Base-by-base conservation (phyloP, 768 basidiomycete genomes). In the Amanita thiersii region DNA sequence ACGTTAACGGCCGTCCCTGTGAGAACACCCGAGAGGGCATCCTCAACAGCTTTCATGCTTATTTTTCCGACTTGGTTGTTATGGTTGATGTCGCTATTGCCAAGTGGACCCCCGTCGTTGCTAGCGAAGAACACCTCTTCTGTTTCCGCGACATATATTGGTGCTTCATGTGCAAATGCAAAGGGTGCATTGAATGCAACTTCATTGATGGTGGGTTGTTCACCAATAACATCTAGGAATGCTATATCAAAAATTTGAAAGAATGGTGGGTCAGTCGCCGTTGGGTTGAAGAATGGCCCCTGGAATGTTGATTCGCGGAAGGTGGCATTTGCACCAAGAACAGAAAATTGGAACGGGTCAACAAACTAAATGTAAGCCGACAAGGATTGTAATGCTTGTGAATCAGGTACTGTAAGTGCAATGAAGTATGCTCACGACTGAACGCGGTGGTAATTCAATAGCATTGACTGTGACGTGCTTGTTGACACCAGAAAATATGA, bases 101-200 rank as follows among this genome's bases (percentile, higher is more conserved):
- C 81, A 1, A 81, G 65, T 21, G 72, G 41, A 2, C 80, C 82
- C 3, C 84, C 83, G 41, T 73, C 76, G 46, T 78, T 84, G 57
- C 79, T 81, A 3, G 73, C 68, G 52, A 89, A 89, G 62, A 77
- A 80, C 1, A 89, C 65, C 47, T 81, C 75, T 50, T 86, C 73
- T n/a, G 77, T 80, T 12, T 66, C 69, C 4, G 77, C 60, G 23
- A 74, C 62, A 57, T 77, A 86, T 1, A 87, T 65, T 0, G 83
- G 82, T 2, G 82, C 86, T 60, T 90, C 87, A 53, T 89, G 86
- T 12, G 84, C 85, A 47, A 86, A 77, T 2, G 79, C 79, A 55
- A 79, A 80, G 3, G 69, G 73, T 2, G 70, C 68, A 44, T 77
- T 75, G 5, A 72, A 69, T 0, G 77, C 76, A 35, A 90, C 72